Evolutionary conservation across 352 stramenopile species (phyloP), one percentile per base, ranked within the genome.

Genomic region (Globisporangium paroecandrum): DNA sequence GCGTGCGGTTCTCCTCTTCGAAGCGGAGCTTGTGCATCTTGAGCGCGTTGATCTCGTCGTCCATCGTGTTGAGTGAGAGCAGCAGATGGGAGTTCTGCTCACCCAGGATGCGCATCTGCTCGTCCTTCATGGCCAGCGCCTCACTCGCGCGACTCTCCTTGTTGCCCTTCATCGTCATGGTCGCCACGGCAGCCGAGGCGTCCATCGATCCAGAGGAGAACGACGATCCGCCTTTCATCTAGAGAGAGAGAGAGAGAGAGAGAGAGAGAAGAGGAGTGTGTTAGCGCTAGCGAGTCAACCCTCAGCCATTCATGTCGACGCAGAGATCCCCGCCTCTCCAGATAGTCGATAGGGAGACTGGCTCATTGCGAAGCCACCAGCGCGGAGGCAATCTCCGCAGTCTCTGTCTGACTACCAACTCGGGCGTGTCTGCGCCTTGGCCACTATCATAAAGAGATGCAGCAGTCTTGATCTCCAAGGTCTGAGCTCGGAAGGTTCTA

Each of bases 61-160:
- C 84, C 78, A 94, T 89, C 49, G 86, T 71, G 72, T 98, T 95
- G 34, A 98, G 81, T 24, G 85, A 96, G 13, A 77, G 77, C 38
- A 98, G 74, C 53, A 98, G 65, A 61, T 95, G 83, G 10, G 79
- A 78, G 70, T 98, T 98, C 73, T 98, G 94, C 57, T 97, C 89
- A 41, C 90, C 92, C n/a, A 98, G 80, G 65, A 99, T 98, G 57
- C 90, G 84, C 74, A 98, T 78, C 72, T 98, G 95, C 75, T 98
- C 93, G 76, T 98, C 94, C 72, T 98, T 98, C 90, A 98, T 98
- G 46, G 87, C 85, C 32, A 98, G 81, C n/a, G 94, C 91, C 65
- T 98, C 91, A 43, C 87, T 85, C 12, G 94, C 87, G 27, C 93
- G 89, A 10, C 85, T 89, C 69, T 98, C 93, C 58, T 96, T 91